phyloP scores from a whole-genome alignment of 225 moss, liverwort and hornwort genomes.

The Neckera pumila region DNA sequence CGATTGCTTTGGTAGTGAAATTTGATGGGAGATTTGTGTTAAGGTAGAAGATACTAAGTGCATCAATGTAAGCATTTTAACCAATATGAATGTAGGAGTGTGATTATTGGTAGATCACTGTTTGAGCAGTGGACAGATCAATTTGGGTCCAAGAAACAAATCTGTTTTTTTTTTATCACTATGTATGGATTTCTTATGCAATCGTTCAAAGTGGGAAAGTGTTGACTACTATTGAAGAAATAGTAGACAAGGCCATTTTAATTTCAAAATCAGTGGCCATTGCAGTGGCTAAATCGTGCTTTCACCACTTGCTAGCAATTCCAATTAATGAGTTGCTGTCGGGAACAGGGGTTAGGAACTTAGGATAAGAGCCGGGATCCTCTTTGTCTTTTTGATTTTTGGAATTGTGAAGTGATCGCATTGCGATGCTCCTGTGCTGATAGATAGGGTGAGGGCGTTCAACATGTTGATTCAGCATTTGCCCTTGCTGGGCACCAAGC shows the following conservation, averaged over 20 bases:
- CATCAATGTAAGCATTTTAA: background rate
- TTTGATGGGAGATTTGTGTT: background rate
- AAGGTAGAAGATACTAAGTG: background rate
- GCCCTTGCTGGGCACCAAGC: slow-evolving; percentile 72
- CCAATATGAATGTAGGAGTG: background rate
- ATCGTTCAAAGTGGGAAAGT: background rate
- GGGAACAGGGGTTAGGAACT: background rate
- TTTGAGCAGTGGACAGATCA: background rate
- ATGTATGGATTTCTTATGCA: background rate
- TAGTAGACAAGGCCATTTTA: background rate
- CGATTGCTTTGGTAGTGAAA: background rate
- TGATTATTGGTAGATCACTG: background rate
- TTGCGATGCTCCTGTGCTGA: background rate
- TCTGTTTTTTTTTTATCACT: too few relatives aligned
- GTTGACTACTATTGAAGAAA: background rate
- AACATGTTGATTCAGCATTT: slow-evolving; percentile 96
- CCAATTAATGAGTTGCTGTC: background rate
- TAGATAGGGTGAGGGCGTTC: background rate
- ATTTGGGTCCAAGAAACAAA: background rate
- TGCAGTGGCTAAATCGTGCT: background rate
- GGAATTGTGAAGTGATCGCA: background rate
- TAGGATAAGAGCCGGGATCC: background rate
- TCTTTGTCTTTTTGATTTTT: background rate
- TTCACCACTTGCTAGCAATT: background rate
- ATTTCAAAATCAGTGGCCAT: background rate